Evolutionary conservation across 306 rosid species (phyloP).

Genomic region (Glycine soja): DNA sequence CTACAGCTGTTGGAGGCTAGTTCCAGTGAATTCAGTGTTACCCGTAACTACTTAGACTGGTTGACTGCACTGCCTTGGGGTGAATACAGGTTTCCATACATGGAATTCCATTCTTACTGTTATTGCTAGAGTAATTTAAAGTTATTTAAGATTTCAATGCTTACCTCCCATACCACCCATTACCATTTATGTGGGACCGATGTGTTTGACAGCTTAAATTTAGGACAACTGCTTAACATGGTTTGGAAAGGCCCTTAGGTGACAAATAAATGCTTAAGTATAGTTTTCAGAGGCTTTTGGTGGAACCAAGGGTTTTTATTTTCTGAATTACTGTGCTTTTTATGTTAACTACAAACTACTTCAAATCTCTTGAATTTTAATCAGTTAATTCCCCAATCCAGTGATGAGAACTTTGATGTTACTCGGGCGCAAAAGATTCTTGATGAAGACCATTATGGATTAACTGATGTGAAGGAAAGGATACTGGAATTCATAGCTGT

Average conservation of each 20-base stretch:
- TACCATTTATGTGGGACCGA: constrained; percentile 31
- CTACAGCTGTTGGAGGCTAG: constrained; percentile 95
- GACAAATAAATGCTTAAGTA: constrained; percentile 15
- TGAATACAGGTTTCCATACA: constrained; percentile 76
- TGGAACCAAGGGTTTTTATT: constrained; percentile 11
- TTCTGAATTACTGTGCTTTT: constrained; percentile 28
- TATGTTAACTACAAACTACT: constrained; percentile 4
- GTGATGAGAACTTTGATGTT: constrained; percentile 97
- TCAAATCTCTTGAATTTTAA: constrained; percentile 17
- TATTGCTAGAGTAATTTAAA: constrained; percentile 18
- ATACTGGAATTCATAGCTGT: constrained; percentile 98
- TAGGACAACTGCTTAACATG: constrained; percentile 15
- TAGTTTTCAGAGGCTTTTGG: constrained; percentile 33
- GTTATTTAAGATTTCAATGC: constrained; percentile 20
- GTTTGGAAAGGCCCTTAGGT: constrained; percentile 21
- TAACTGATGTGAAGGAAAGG: constrained; percentile 95
- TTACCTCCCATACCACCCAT: not conserved
- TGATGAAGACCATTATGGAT: constrained; percentile 99
- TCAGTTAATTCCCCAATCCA: constrained; percentile 55
- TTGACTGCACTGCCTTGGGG: constrained; percentile 98
- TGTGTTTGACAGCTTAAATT: constrained; percentile 22
- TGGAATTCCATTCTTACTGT: constrained; percentile 30
- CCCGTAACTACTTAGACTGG: constrained; percentile 99
- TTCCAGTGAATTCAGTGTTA: constrained; percentile 97
- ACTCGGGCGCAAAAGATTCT: constrained; percentile 88